phyloP scores from a whole-genome alignment of 305 asterid genomes.

The Solanum hybrid region DNA sequence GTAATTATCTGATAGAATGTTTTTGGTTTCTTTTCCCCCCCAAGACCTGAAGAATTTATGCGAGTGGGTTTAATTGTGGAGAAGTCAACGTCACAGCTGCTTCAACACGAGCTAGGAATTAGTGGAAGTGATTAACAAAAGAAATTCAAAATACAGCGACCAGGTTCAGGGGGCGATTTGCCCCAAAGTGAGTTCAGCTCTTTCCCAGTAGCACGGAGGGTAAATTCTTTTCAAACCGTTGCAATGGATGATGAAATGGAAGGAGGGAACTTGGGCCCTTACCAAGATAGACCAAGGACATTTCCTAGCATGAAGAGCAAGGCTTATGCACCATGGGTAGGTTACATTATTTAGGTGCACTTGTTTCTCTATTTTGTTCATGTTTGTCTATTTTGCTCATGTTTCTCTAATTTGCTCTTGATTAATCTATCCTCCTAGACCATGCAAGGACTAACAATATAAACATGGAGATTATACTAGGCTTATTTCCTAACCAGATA shows the following conservation, averaged over 20 bases:
- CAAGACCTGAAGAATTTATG: neutral
- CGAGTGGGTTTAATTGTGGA: neutral
- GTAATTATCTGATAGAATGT: neutral
- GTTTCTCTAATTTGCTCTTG: neutral
- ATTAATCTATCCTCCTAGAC: neutral
- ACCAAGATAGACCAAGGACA: conserved; percentile 69
- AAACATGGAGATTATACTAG: neutral
- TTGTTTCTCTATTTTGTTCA: neutral
- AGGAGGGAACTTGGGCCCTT: conserved; percentile 68
- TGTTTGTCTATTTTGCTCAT: neutral
- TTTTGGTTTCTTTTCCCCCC: neutral
- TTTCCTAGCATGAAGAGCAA: conserved; percentile 89
- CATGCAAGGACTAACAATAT: neutral
- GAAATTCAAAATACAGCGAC: conserved; percentile 58
- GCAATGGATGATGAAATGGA: conserved; percentile 91
- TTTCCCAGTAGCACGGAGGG: conserved; percentile 69
- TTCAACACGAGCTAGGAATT: neutral
- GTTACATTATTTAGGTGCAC: conserved; percentile 13
- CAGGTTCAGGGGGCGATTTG: conserved; percentile 84
- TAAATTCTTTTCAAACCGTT: conserved; percentile 70
- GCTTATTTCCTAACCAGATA: neutral
- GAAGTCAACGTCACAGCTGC: neutral
- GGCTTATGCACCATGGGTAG: conserved; percentile 81
- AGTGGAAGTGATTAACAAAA: neutral
- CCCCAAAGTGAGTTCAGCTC: conserved; percentile 54